Conservation (phyloP, 2,329 filamentous ascomycete species). For the Graphilbum fragrans region DNA sequence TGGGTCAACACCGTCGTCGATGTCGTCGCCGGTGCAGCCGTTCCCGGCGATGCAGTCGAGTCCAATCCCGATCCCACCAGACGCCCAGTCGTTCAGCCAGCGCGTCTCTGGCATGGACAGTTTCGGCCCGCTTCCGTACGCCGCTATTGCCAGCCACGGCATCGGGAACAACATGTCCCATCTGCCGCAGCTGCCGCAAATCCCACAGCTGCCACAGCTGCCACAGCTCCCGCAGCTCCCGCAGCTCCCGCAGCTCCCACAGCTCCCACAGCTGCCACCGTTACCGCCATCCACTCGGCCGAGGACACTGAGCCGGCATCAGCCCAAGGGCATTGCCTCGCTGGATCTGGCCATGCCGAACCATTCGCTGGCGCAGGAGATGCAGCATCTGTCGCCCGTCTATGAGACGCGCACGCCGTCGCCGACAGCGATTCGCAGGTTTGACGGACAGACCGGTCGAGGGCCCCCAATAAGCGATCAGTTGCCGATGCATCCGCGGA, state of each 20-base stretch:
- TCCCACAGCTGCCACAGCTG: too few relatives aligned
- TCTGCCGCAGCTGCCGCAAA: too few relatives aligned
- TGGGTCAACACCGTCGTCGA: slow-evolving; percentile 20
- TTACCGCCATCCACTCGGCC: slow-evolving; percentile 20
- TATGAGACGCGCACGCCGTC: slow-evolving; percentile 63
- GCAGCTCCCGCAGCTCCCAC: too few relatives aligned
- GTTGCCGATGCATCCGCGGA: background rate
- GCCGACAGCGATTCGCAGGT: slow-evolving; percentile 45
- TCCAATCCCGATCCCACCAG: slow-evolving; percentile 1
- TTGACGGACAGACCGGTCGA: slow-evolving; percentile 18
- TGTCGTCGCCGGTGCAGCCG: slow-evolving; percentile 11
- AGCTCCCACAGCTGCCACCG: too few relatives aligned
- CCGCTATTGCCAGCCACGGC: slow-evolving; percentile 15
- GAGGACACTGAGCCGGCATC: slow-evolving; percentile 26
- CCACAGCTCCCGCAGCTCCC: too few relatives aligned
- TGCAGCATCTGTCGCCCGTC: slow-evolving; percentile 55
- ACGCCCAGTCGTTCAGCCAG: slow-evolving; percentile 17
- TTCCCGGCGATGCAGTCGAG: background rate
- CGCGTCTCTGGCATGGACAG: slow-evolving; percentile 16
- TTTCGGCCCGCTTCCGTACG: slow-evolving; percentile 13
- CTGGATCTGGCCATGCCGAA: slow-evolving; percentile 42
- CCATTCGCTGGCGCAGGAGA: slow-evolving; percentile 27
- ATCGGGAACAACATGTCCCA: slow-evolving; percentile 15
- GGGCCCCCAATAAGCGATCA: too few relatives aligned
- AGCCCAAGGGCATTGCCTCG: slow-evolving; percentile 39